Evolutionary conservation across 192 early-diverging fungal species (phyloP), one percentile per base, ranked within the genome.

Genomic region (Spinellus fusiger): DNA sequence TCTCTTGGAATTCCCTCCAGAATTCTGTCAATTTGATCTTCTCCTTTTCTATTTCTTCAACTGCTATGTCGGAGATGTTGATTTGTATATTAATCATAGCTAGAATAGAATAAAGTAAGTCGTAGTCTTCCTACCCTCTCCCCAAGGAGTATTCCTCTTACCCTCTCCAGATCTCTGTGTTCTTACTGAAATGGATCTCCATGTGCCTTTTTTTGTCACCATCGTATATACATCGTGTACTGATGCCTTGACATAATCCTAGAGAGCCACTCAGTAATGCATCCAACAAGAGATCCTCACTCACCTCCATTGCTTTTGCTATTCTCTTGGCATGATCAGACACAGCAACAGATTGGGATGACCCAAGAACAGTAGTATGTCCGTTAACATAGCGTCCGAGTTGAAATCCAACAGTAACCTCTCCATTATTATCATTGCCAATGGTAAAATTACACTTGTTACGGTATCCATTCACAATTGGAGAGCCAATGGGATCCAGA

Each of bases 391-490:
- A 91, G 8, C 74, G 34, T 12, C 90, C 90, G 18, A 85, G 56
- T 31, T 84, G 63, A 62, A 92, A 92, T 1, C 90, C 90, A 54
- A 87, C 76, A 0, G 73, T 62, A 22, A 33, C 59, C 29, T 86
- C 60, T 6, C 80, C 83, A 0, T 81, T 70, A 9, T 75, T 26
- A 66, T 89, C 74, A 54, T 56, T 61, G 22, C 90, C 90, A 66
- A 88, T 77, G 0, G 84, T 73, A 62, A 90, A 92, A 64, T 92
- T 89, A 63, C 85, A 88, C 68, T 92, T 92, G 63, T 66, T 92
- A 44, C 89, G 69, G 68, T 91, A 92, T 1, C 77, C 78, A 38
- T 75, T 60, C 18, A 68, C 20, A n/a, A 74, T 56, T n/a, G 90
- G 90, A 4, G 89, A 91, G 3, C 65, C 46, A 29, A 84, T 71